phyloP scores from a whole-genome alignment of 306 rosid genomes.

The cucumber (Cucumis sativus) region Cucumber_9930_V3 NC_026655.2:4147501-4148000 shows the following conservation, averaged over 20 bases:
- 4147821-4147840: no score
- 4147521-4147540: constrained; percentile 16
- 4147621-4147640: constrained; percentile 27
- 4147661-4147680: background rate
- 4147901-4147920: constrained; percentile 54
- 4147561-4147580: constrained; percentile 13
- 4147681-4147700: background rate
- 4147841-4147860: no score
- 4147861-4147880: background rate
- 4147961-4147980: constrained; percentile 25
- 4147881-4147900: constrained; percentile 10
- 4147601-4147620: constrained; percentile 33
- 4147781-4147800: constrained; percentile 1
- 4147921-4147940: background rate
- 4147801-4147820: background rate
- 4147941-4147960: background rate
- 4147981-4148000: constrained; percentile 42
- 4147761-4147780: constrained; percentile 34
- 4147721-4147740: constrained; percentile 58
- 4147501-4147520: constrained; percentile 1
- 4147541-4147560: constrained; percentile 16
- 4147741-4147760: constrained; percentile 67
- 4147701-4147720: constrained; percentile 17
- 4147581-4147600: constrained; percentile 38
- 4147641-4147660: background rate